Conservation (phyloP, 140 eudicot genomes). For the Anethum foeniculum region DNA sequence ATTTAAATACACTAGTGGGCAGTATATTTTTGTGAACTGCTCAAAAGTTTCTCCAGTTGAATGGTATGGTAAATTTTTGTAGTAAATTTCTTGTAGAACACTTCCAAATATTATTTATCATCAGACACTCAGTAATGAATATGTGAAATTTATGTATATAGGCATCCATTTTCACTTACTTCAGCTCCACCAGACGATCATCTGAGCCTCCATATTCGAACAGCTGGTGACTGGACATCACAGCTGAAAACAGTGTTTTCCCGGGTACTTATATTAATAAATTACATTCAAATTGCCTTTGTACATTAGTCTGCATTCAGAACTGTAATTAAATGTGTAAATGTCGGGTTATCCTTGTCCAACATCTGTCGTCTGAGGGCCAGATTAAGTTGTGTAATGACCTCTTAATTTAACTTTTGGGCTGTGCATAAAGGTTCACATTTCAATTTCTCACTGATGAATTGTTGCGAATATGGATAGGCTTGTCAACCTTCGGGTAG, state of each 20-base stretch:
- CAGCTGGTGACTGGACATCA: slow-evolving; percentile 14
- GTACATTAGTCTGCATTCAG: neutral
- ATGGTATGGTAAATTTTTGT: slow-evolving; percentile 6
- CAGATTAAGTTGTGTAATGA: neutral
- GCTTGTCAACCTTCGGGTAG: slow-evolving; percentile 6
- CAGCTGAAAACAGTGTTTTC: slow-evolving; percentile 8
- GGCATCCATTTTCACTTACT: slow-evolving; percentile 16
- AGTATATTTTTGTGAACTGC: slow-evolving; percentile 10
- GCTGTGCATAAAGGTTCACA: neutral
- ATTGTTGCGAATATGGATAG: neutral
- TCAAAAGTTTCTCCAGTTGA: slow-evolving; percentile 9
- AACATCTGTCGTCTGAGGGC: neutral
- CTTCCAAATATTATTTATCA: neutral
- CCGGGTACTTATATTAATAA: neutral
- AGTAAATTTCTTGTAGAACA: neutral
- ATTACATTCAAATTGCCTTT: neutral
- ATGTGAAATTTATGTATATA: neutral
- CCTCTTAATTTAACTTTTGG: neutral
- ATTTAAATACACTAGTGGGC: slow-evolving; percentile 8
- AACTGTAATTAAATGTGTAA: neutral
- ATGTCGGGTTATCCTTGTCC: neutral
- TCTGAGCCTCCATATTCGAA: slow-evolving; percentile 11
- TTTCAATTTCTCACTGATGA: too few species aligned
- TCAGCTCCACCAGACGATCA: slow-evolving; percentile 10
- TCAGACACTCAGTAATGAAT: neutral